Evolutionary conservation across 805 yeast species (phyloP), one percentile per base, ranked within the genome.

Genomic region (Lipomyces kockii): DNA sequence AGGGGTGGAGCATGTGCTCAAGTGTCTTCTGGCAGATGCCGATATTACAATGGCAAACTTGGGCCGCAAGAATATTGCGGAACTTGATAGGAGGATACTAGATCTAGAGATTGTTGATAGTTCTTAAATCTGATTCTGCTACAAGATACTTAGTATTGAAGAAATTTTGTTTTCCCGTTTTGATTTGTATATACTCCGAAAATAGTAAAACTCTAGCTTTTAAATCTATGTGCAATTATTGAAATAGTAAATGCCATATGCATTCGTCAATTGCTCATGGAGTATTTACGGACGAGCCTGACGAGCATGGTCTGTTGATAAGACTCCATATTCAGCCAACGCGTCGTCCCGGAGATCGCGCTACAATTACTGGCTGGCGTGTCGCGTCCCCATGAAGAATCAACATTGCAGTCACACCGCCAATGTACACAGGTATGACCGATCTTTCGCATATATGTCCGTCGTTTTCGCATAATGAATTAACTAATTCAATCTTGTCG

Each of bases 1-100:
- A 5, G 91, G 91, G 43, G 89, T 86, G 17, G 61, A 65, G 57
- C 74, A 71, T 62, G 73, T 71, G 3, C 27, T 71, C 43, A 32
- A 65, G 22, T 64, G 70, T 35, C 32, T 71, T 9, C 51, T 71
- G 55, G 74, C 71, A 2, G 74, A 71, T 11, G 37, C 62, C 12
- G 73, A 70, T 46, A 60, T 71, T 14, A 67, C 73, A 6, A 61
- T 70, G 69, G 71, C 49, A 4, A 64, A 65, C 20, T 61, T 68
- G 14, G 71, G 71, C 12, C 37, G n/a, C 49, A 59, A 59, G 32
- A 32, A 53, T n/a, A 32, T 68, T 25, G 49, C 60, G 2, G 66
- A 68, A 55, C 43, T 68, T 39, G 43, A 49, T 52, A 35, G 67
- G 43, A 34, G 35, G 39, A 25, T 61, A 14, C 37, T 64, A 14